These are phyloP conservation scores for Vitellaria paradoxa DNA, from an alignment of 179 eudicot species.

Conservation along the genomic window DNA sequence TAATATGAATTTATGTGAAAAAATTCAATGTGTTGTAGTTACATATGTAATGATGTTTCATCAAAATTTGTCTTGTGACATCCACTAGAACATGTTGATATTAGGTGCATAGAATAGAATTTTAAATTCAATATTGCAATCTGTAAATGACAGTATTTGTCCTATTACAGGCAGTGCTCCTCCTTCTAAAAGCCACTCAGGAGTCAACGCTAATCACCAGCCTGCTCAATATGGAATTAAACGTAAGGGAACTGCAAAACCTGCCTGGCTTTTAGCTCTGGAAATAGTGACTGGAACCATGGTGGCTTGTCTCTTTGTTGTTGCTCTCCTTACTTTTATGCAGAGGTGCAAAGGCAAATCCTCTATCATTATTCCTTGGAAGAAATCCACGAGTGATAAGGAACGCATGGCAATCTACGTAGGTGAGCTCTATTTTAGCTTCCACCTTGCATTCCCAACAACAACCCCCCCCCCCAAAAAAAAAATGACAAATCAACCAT, in stretches of 20 bases:
- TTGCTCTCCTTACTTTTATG: conserved; percentile 44
- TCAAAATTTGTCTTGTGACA: neutral
- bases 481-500: neutral
- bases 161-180: conserved; percentile 42
- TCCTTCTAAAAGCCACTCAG: conserved; percentile 41
- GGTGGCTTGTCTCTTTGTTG: conserved; percentile 54
- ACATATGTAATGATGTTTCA: too few relatives aligned
- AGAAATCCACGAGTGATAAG: conserved; percentile 69
- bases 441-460: neutral
- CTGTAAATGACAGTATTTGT: neutral
- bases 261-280: conserved; percentile 74
- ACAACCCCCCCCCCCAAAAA: neutral
- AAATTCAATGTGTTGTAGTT: too few relatives aligned
- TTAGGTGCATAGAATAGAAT: neutral
- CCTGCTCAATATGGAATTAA: conserved; percentile 33
- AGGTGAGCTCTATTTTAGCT: conserved; percentile 38
- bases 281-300: conserved; percentile 79
- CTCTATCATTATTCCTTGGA: conserved; percentile 80
- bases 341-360: conserved; percentile 59
- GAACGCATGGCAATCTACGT: conserved; percentile 53
- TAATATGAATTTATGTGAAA: too few relatives aligned
- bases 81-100: neutral
- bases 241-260: conserved; percentile 50
- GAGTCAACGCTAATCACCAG: conserved; percentile 33
- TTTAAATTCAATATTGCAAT: neutral